Conservation (phyloP, 305 asterid species). For the Salvia sclarea region DNA sequence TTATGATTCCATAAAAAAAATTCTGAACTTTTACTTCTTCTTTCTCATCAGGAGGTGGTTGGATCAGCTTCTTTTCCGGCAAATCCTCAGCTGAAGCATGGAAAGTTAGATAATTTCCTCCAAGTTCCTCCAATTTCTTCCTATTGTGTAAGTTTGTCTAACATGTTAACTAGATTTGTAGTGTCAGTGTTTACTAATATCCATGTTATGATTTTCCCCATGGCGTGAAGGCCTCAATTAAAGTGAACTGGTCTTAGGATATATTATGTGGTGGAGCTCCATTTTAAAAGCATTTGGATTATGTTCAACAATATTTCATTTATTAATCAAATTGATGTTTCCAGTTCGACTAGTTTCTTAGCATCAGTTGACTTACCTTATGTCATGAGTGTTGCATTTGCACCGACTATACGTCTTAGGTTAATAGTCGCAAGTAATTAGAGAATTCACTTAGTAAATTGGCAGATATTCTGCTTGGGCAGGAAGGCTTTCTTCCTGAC, state of each 20-base stretch:
- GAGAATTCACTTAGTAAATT: background rate
- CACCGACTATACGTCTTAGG: background rate
- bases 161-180: constrained; percentile 16
- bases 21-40: constrained; percentile 8
- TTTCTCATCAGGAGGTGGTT: constrained; percentile 45
- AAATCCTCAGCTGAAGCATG: constrained; percentile 52
- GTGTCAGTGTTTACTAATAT: constrained; percentile 6
- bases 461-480: background rate
- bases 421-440: background rate
- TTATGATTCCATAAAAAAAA: constrained; percentile 4
- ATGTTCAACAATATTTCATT: background rate
- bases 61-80: constrained; percentile 64
- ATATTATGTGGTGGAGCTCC: background rate
- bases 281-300: constrained; percentile 1
- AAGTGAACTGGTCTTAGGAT: background rate
- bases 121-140: constrained; percentile 77
- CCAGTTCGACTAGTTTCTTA: background rate
- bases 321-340: background rate
- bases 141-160: constrained; percentile 62
- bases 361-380: background rate
- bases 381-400: background rate
- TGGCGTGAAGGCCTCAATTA: background rate
- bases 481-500: background rate
- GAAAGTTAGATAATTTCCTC: constrained; percentile 68
- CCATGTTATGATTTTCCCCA: background rate